Evolutionary conservation across 2,329 filamentous ascomycete genomes (phyloP), one percentile per base, ranked within the genome.

Genomic region (Fusarium anthophilum): DNA sequence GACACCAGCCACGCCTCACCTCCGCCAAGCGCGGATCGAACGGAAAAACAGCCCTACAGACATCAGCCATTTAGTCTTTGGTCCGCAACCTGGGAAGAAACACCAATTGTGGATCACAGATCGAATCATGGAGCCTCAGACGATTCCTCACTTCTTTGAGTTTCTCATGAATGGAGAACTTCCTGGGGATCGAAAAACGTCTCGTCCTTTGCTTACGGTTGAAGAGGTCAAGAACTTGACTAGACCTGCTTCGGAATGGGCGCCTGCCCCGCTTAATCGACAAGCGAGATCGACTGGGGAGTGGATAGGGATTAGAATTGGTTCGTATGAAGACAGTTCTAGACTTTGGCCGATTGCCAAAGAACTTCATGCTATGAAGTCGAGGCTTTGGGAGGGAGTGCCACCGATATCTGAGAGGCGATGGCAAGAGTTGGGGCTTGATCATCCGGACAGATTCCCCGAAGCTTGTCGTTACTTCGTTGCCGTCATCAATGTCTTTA

Each of bases 281-380:
- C 48, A 63, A 4, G 37, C 20, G 1, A 54, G 53, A 60, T 45
- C 76, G 17, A 65, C 70, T 6, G 15, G 45, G 17, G 56, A 73
- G 2, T 51, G 63, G 22, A 32, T 80, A 0, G 59, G 65, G 9
- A 51, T 57, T 7, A 44, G 74, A 5, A 72, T 79, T n/a, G 77
- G 77, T 5, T 80, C 75, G 0, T 39, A 39, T 4, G 74, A 79
- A 32, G 79, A 79, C 20, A 39, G 43, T 0, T 26, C 26, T 2
- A 56, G 77, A 2, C 48, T 80, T 8, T 62, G 70, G 28, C 24
- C 55, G 1, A 75, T 80, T 6, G 68, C 75, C 2, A 80, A 80
- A 12, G 75, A 79, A 37, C 77, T 81, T 6, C 76, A 79, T 8
- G 66, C 77, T 2, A 80, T 80, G 74, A 81, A 80, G n/a, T 75